Evolutionary conservation across 345 rosid genomes (phyloP).

Genomic region (Syzygium jambos): DNA sequence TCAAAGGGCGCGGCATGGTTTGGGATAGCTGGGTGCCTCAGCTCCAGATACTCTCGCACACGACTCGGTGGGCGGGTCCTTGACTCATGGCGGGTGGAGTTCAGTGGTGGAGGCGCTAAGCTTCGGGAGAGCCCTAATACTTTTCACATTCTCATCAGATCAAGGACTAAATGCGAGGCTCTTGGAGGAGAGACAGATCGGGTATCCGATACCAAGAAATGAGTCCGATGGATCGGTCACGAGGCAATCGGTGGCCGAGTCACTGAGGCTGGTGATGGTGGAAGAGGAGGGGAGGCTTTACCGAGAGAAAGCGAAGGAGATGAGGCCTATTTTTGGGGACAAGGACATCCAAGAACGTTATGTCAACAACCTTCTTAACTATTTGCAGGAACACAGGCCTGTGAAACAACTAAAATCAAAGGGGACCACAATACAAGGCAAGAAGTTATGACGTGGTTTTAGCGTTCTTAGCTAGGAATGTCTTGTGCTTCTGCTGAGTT

Average conservation of each 20-base stretch:
- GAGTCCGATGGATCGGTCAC: slow-evolving; percentile 21
- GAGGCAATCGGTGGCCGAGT: slow-evolving; percentile 11
- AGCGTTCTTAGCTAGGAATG: too few species aligned
- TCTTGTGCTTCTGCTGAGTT: too few species aligned
- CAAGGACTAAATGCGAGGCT: slow-evolving; percentile 26
- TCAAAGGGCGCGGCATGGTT: slow-evolving; percentile 20
- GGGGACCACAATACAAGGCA: not conserved
- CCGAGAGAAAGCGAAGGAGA: slow-evolving; percentile 24
- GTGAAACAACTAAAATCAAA: not conserved
- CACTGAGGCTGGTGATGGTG: slow-evolving; percentile 19
- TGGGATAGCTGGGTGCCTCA: slow-evolving; percentile 35
- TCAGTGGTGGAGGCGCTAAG: slow-evolving; percentile 17
- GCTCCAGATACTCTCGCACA: slow-evolving; percentile 19
- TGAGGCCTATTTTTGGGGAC: slow-evolving; percentile 8
- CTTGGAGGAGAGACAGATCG: slow-evolving; percentile 14
- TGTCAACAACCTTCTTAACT: not conserved
- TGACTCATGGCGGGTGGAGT: slow-evolving; percentile 26
- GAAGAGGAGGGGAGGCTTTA: slow-evolving; percentile 23
- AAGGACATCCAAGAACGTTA: not conserved
- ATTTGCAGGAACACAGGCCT: not conserved
- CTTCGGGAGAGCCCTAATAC: slow-evolving; percentile 1
- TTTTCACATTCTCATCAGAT: slow-evolving; percentile 3
- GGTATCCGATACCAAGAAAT: slow-evolving; percentile 1
- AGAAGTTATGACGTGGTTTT: not conserved
- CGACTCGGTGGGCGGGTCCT: slow-evolving; percentile 22